Base-by-base conservation (phyloP, 2,329 filamentous ascomycete species). In the Aureobasidium sp. region DNA sequence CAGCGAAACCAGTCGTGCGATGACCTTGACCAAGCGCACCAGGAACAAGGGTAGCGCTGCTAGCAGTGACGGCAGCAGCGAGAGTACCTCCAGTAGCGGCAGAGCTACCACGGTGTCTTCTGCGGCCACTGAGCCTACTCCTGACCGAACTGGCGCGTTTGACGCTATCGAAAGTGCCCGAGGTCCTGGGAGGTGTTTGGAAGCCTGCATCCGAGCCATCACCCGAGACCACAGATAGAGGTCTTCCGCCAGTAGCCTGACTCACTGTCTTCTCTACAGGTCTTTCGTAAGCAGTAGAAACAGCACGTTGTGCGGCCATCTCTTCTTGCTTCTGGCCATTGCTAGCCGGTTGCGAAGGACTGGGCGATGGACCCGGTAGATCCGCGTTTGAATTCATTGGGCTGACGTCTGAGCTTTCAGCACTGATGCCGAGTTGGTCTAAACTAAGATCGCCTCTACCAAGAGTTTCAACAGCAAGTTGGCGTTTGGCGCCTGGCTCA, bases 1-100 rank as follows among this genome's bases (percentile, higher is more conserved):
- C 91, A 54, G 94, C 93, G 72, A 99, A 99, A 0, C 94, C 94
- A 5, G 93, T 96, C 65, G 96, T 80, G 65, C 92, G 91, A 48
- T 90, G 88, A 5, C 84, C 82, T 66, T 82, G 83, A 16, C 81
- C 71, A 63, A 77, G 79, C 42, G 80, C 78, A 32, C 78, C 78
- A 15, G 88, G 83, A 16, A 84, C 84, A n/a, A 92, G 74, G 4
- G 87, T 86, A 39, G 83, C 79, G 63, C 87, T 87, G 63, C 85
- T 87, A n/a, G 86, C 84, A 58, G 83, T 84, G 66, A 92, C 85
- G 8, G 88, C 87, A 59, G 86, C 88, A 65, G 93, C 86, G 1
- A 87, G 87, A 44, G 81, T 84, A 21, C 80, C 78, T 3, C 83
- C 86, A 39, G 78, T 79, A 21, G 79, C 78, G 21, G 79, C 78